phyloP scores from a whole-genome alignment of 306 rosid genomes.

The Elaeagnus macrophylla region DNA sequence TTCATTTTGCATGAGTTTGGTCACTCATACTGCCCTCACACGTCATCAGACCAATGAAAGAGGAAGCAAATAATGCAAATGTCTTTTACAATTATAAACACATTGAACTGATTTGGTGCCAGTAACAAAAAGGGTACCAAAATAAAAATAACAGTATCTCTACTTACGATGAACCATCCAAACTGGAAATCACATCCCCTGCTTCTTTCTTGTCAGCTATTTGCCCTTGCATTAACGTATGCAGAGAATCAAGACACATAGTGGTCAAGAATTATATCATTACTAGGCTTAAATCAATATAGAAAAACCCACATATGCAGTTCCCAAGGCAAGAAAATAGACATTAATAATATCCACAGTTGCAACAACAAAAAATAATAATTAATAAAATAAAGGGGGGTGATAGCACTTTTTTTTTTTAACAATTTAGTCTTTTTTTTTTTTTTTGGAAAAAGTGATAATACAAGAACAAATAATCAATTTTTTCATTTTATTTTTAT shows the following conservation, averaged over 20 bases:
- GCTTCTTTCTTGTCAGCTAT: slow-evolving; percentile 85
- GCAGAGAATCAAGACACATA: slow-evolving; percentile 21
- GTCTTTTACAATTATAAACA: neutral
- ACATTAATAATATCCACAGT: neutral
- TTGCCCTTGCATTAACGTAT: slow-evolving; percentile 57
- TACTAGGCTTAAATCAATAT: slow-evolving; percentile 1
- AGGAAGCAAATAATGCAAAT: neutral
- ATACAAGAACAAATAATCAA: too few species aligned
- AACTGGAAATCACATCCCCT: slow-evolving; percentile 63
- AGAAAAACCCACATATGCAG: neutral
- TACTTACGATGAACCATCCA: slow-evolving; percentile 82
- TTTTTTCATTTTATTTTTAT: too few species aligned
- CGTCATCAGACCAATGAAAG: neutral
- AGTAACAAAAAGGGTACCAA: slow-evolving; percentile 12
- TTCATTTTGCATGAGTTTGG: neutral
- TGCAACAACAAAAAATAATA: slow-evolving; percentile 9
- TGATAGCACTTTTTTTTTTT: too few species aligned
- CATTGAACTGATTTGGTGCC: slow-evolving; percentile 2
- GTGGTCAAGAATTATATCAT: slow-evolving; percentile 3
- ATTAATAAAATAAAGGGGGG: slow-evolving; percentile 5
- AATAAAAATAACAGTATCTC: slow-evolving; percentile 7
- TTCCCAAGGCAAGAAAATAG: neutral
- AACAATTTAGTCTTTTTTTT: too few species aligned
- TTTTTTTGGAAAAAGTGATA: too few species aligned
- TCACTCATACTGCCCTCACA: slow-evolving; percentile 1